Conservation (phyloP, 148 eudicot species). For the Cornus florida region DNA sequence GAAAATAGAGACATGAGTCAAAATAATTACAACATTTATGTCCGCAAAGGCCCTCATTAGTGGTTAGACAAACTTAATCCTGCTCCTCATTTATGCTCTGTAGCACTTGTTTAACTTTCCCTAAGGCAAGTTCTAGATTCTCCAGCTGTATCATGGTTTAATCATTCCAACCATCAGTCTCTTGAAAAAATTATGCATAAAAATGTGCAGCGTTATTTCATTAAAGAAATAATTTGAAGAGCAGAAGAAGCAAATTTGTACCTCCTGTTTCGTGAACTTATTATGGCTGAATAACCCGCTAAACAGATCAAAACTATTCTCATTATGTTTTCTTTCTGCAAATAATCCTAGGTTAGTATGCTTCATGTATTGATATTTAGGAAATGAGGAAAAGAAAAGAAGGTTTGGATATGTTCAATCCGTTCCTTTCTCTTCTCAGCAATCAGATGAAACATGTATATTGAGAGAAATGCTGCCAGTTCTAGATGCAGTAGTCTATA, state of each 20-base stretch:
- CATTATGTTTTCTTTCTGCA: conserved; percentile 56
- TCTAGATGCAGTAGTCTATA: neutral
- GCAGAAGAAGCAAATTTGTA: conserved; percentile 1
- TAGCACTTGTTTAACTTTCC: conserved; percentile 31
- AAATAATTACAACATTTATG: neutral
- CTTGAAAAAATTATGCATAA: neutral
- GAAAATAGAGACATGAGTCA: neutral
- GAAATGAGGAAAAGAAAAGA: too few species aligned
- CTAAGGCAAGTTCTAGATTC: conserved; percentile 40
- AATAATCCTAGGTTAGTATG: conserved; percentile 4
- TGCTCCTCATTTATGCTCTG: conserved; percentile 16
- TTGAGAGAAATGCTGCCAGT: too few species aligned
- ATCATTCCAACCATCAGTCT: neutral
- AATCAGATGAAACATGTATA: too few species aligned
- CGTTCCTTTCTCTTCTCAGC: too few species aligned
- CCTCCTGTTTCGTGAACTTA: conserved; percentile 42
- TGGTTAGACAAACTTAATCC: neutral
- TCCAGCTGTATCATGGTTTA: conserved; percentile 32
- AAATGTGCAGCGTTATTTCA: neutral
- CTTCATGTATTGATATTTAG: neutral
- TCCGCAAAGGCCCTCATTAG: neutral
- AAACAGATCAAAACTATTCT: conserved; percentile 59
- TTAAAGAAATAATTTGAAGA: neutral
- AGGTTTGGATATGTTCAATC: too few species aligned
- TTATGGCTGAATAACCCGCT: conserved; percentile 47